Base-by-base conservation (phyloP, 2,329 filamentous ascomycete genomes). In the Aspergillus tubingensis region DNA sequence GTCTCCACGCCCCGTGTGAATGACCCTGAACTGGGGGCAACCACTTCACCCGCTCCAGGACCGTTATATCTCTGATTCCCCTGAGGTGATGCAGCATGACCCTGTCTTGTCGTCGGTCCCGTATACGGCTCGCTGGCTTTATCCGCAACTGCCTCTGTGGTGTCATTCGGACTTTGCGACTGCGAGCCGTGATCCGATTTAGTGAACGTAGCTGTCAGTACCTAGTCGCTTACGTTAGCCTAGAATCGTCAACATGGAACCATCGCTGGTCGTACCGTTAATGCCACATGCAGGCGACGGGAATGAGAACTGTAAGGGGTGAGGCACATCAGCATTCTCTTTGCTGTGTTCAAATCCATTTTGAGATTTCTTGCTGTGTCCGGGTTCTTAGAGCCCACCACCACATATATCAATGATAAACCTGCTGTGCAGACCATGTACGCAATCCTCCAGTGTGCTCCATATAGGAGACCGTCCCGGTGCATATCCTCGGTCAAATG, bases 401-500 rank as follows among this genome's bases (percentile, higher is more conserved):
- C 23, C 11, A 59, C 52, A 23, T 63, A 61, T 6, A 63, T 41
- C 21, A 63, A 21, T 2, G 61, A 52, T 11, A 60, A 3, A 3
- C 51, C 48, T 7, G 61, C 41, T 10, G 55, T 58, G n/a, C 55
- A 19, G 3, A 63, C 23, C 41, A 61, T 53, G 27, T 58, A 53
- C 15, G 52, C 36, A 10, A 61, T 43, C 17, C 49, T 43, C 59
- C 62, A 64, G 10, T 60, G 53, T 2, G 50, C 36, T 2, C 62
- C 62, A n/a, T 17, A 56, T 2, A 64, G 25, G n/a, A 64, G 54
- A 2, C 54, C 62, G 17, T 53, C 27, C 5, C 51, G 48, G 15
- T 58, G 30, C 62, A 64, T 64, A 25, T 64, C 62, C 47, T 64
- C 56, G 11, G 47, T 57, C 11, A 64, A 49, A 11, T 30, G 50